Evolutionary conservation across 75 land plant genomes (phyloP), one percentile per base, ranked within the genome.

Genomic region (Picea glauca): DNA sequence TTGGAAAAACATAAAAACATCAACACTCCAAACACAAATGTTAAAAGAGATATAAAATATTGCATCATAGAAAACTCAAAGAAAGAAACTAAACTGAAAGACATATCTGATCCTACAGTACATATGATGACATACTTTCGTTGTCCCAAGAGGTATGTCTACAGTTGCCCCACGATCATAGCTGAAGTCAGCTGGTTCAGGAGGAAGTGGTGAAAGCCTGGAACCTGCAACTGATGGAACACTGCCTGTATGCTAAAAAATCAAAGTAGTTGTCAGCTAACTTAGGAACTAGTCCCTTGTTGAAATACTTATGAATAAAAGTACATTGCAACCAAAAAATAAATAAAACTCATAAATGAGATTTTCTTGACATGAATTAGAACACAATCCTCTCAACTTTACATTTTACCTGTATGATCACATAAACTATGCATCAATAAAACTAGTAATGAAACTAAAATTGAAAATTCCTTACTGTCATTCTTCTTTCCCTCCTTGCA

Each of bases 141-240:
- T 62, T 58, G 80, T 75, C 40, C 93, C 98, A 76, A 96, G 89
- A 43, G 99, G 99, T 79, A 89, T 88, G 72, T 93, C 93, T 60
- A 91, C 78, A 64, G 93, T 82, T 4, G 87, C 89, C 80, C 78
- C 88, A 38, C 84, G 86, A 20, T 84, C 87, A 78, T 84, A 84
- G 76, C 85, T 82, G 76, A 87, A 92, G 78, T 84, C 92, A 26
- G 86, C 88, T 58, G 91, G 94, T 76, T 93, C 96, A 18, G 91
- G 93, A 30, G 96, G 93, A 80, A 93, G 94, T 23, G 96, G 96
- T 21, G 91, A 86, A 77, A 93, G 87, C 85, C 91, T 86, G 58
- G 92, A 88, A 72, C 81, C 84, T 62, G 83, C 12, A 13, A 84
- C 94, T 76, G 93, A 82, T 20, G 94, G 90, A 60, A 87, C 87